Evolutionary conservation across 2,329 filamentous ascomycete species (phyloP).

Genomic region (Pseudogymnoascus sp.): DNA sequence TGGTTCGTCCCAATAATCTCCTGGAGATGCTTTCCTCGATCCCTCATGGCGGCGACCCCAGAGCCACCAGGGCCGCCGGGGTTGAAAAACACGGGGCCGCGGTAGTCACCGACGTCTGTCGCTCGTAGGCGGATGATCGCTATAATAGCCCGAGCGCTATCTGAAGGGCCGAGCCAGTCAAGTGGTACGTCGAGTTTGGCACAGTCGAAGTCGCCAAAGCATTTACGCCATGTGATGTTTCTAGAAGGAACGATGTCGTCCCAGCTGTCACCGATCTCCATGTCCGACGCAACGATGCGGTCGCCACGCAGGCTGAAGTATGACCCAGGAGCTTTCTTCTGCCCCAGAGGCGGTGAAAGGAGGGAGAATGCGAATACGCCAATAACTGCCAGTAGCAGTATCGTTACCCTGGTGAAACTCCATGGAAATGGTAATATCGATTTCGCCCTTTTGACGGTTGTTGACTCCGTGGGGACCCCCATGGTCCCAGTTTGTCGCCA

Average conservation of each 20-base stretch:
- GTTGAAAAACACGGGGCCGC: constrained; percentile 36
- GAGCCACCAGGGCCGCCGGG: constrained; percentile 42
- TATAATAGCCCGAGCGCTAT: constrained; percentile 14
- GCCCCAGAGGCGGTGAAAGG: background rate
- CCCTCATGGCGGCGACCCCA: constrained; percentile 30
- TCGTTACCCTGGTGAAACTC: background rate
- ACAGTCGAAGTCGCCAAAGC: background rate
- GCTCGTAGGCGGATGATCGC: constrained; percentile 20
- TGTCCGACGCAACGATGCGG: background rate
- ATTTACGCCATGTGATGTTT: background rate
- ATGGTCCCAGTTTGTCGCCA: background rate
- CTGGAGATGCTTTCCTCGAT: constrained; percentile 29
- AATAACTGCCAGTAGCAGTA: background rate
- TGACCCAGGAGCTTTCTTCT: too few species aligned
- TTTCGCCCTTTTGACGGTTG: background rate
- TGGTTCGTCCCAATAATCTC: constrained; percentile 33
- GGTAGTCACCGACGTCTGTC: constrained; percentile 18
- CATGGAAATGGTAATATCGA: background rate
- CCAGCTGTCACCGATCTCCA: background rate
- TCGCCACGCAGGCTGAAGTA: background rate
- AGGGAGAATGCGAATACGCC: background rate
- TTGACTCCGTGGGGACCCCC: background rate
- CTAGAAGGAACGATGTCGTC: background rate
- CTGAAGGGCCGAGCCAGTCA: constrained; percentile 21
- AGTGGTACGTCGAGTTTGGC: constrained; percentile 14